phyloP scores from a whole-genome alignment of 1,284 basidiomycete species.

The Cyathus olla region DNA sequence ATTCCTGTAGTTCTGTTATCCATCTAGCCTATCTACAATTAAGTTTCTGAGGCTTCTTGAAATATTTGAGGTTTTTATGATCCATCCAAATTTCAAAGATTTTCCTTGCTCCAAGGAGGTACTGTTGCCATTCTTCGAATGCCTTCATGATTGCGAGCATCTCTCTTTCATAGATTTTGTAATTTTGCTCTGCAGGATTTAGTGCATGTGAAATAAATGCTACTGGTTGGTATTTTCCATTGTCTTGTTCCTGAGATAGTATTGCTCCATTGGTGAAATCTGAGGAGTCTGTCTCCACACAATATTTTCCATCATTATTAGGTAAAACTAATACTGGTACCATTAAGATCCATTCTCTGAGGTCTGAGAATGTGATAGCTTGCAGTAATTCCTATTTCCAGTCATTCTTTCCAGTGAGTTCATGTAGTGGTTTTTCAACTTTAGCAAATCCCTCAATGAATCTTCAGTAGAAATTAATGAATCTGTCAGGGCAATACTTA shows the following conservation, averaged over 20 bases:
- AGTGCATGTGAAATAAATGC: conserved; percentile 36
- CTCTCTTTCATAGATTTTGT: conserved; percentile 46
- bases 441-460: conserved; percentile 1
- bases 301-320: conserved; percentile 21
- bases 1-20: conserved; percentile 44
- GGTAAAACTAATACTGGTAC: conserved; percentile 28
- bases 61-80: conserved; percentile 57
- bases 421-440: not conserved
- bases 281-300: conserved; percentile 38
- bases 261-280: conserved; percentile 39
- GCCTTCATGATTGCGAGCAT: conserved; percentile 48
- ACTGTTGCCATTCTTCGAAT: conserved; percentile 50
- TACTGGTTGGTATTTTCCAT: conserved; percentile 36
- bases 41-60: conserved; percentile 41
- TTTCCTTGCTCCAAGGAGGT: conserved; percentile 32
- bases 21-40: conserved; percentile 53
- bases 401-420: not conserved
- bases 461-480: conserved; percentile 10
- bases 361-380: conserved; percentile 17
- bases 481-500: no score
- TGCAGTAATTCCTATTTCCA: not conserved
- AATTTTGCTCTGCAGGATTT: conserved; percentile 46
- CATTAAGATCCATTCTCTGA: conserved; percentile 29
- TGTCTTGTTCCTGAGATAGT: conserved; percentile 28
- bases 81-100: conserved; percentile 48